Base-by-base conservation (phyloP, 2,329 filamentous ascomycete species). In the Rutstroemia sp. region DNA sequence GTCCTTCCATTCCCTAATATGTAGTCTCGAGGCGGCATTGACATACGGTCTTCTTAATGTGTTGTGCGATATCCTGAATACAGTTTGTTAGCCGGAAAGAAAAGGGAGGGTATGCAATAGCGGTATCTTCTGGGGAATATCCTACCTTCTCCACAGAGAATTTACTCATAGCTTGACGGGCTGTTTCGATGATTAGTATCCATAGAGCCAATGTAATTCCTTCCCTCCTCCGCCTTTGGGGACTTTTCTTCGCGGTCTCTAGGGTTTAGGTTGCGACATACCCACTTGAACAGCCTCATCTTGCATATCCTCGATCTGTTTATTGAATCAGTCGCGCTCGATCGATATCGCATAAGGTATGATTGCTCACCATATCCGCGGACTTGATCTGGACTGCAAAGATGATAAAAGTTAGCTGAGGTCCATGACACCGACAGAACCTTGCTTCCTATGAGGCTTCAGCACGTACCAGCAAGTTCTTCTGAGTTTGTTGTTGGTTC, bases 301-400 rank as follows among this genome's bases (percentile, higher is more conserved):
- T 71, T 96, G 91, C 94, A 99, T 96, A 68, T 96, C 92, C 58
- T 97, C 92, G 68, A 87, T 92, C 94, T 97, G 71, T 66, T 46
- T 4, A 50, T 38, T 49, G n/a, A 25, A 34, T 68, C 52, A 67
- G 63, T 60, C 37, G 34, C 44, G 45, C 6, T 54, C 45, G 38
- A 54, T 30, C 49, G n/a, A 47, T 9, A 44, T 21, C 25, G 27
- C 9, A 45, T 25, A 30, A 34, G 47, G 5, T 18, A 23, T n/a
- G 8, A 47, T 38, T 48, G 54, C 78, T 73, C 80, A 97, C 94
- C 94, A 99, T 99, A 72, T 99, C 94, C 58, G 90, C 92, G 66
- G 92, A 96, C 79, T 99, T 99, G 75, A 99, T 86, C 76, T 96
- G 91, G 62, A 90, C 94, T 99, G 51, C 48, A 37, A 48, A 18